phyloP scores from a whole-genome alignment of 768 basidiomycete species.

The Phylloporus scabripes region DNA sequence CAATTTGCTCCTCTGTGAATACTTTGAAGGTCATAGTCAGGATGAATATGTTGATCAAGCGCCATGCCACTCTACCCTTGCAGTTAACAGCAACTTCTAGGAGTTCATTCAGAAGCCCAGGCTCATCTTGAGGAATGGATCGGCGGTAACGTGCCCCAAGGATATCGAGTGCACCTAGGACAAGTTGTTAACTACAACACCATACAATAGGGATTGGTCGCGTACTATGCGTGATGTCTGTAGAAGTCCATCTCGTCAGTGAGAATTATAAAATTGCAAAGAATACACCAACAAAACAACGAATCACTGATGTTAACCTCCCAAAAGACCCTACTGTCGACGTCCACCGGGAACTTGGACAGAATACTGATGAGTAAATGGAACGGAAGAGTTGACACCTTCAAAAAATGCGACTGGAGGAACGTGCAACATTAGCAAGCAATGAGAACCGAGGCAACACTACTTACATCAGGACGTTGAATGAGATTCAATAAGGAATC shows the following conservation, averaged over 20 bases:
- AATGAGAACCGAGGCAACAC: background rate
- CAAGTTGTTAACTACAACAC: slow-evolving; percentile 21
- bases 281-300: slow-evolving; percentile 54
- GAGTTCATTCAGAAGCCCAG: slow-evolving; percentile 41
- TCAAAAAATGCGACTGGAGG: slow-evolving; percentile 74
- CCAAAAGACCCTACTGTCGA: slow-evolving; percentile 76
- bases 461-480: slow-evolving; percentile 67
- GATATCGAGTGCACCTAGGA: slow-evolving; percentile 48
- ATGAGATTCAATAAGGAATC: slow-evolving; percentile 63
- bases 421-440: slow-evolving; percentile 12
- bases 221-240: slow-evolving; percentile 36
- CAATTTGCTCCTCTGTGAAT: slow-evolving; percentile 58
- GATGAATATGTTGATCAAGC: background rate
- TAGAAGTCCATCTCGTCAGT: slow-evolving; percentile 5
- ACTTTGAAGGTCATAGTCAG: slow-evolving; percentile 33
- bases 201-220: background rate
- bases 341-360: slow-evolving; percentile 72
- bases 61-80: slow-evolving; percentile 51
- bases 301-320: slow-evolving; percentile 54
- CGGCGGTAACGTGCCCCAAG: slow-evolving; percentile 47
- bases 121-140: slow-evolving; percentile 30
- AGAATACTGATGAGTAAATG: slow-evolving; percentile 70
- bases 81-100: slow-evolving; percentile 47
- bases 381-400: slow-evolving; percentile 78
- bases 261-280: background rate